Base-by-base conservation (phyloP, 2,329 filamentous ascomycete species). In the Penicillium corylophilum region DNA sequence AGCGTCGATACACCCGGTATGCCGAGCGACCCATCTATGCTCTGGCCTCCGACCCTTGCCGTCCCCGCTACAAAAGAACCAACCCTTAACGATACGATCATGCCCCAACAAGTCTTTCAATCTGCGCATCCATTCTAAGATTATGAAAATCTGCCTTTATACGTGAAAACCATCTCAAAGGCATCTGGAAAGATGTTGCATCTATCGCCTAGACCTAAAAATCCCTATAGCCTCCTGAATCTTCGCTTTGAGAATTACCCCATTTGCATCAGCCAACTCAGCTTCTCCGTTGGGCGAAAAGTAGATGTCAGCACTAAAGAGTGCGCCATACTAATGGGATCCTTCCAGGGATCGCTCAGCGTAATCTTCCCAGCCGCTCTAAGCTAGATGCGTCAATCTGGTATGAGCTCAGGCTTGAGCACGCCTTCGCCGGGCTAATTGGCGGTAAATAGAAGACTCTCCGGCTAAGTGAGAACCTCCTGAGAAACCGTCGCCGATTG, bases 281-380 rank as follows among this genome's bases (percentile, higher is more conserved):
- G 59, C 70, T 4, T 78, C 78, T 6, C 70, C 69, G 44, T 79
- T 68, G 5, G 73, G 73, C 13, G 80, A 71, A 51, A 79, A 80
- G 56, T 80, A 76, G 2, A 76, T 64, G 18, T 74, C 67, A 1
- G 71, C 74, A 24, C 65, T 65, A 0, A 71, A 71, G 13, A 74
- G 55, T 51, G 71, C 72, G 29, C 72, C 74, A 36, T 77, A 71
- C 68, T 68, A 74, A 16, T 63, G 60, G 3, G 69, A 56, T 2
- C 62, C 67, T 0, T 65, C 68, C 26, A 80, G 65, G 75, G 73
- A 54, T 80, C 76, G 12, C 68, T 65, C 13, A 54, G 63, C 0
- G 66, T 62, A 5, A 77, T 60, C 51, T 71, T 70, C 54, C 63
- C 15, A 74, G 62, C 8, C 56, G 52, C 28, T 45, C 39, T 2